Base-by-base conservation (phyloP, 2,329 filamentous ascomycete species). In the Exserohilum rostratum region DNA sequence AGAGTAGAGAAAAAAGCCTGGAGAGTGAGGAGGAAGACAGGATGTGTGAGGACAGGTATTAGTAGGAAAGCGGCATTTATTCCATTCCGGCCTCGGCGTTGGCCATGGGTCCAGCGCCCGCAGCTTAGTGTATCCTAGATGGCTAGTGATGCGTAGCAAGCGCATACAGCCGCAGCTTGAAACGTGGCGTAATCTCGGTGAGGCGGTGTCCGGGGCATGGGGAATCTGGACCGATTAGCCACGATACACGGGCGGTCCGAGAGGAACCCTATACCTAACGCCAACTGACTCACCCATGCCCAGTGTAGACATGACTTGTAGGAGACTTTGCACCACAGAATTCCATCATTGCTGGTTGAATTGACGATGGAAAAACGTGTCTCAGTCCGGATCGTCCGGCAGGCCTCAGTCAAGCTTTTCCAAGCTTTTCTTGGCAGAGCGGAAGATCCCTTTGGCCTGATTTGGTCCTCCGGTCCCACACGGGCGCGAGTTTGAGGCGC, bases 361-460 rank as follows among this genome's bases (percentile, higher is more conserved):
- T 29, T 29, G 39, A 6, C 6, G 25, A 29, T n/a, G 11, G 25
- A n/a, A 42, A 11, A 22, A 22, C 39, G 17, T 35, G n/a, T 35
- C 34, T 15, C 7, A 25, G 29, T n/a, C 13, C 29, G 30, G 3
- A 20, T 35, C n/a, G 20, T 13, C 17, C 20, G 10, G 12, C 18
- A 48, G 18, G 49, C 39, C 42, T 10, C 22, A 30, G 42, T 30
- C 46, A 61, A 61, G 59, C 47, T 42, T 51, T 53, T 27, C 44
- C 45, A 59, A 59, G 57, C 57, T 56, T 59, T 57, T 2, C 27
- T 61, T 61, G 53, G 59, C 53, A 30, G 12, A n/a, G 33, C 46
- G 46, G 46, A 33, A 38, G 12, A 3, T 39, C 31, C 44, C 44
- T 40, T n/a, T 43, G 39, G 31, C 30, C 11, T 27, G 48, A 29